Conservation (phyloP, 1,284 basidiomycete genomes). For the Erythrobasidium hasegawianum region DNA sequence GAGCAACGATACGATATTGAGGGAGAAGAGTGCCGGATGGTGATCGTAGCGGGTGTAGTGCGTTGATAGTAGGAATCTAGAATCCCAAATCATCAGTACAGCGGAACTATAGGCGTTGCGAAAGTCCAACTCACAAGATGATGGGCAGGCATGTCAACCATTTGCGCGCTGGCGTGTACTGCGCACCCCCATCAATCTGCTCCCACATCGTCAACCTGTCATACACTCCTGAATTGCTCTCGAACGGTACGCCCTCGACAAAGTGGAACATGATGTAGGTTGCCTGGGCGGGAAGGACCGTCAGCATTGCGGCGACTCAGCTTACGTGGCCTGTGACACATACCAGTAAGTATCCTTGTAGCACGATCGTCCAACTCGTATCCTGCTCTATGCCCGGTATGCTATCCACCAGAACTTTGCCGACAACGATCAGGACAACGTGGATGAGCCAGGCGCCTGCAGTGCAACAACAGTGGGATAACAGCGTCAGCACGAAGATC, state of each 20-base stretch:
- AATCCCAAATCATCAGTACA: too few relatives aligned
- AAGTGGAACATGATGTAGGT: conserved; percentile 99
- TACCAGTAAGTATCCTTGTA: conserved; percentile 85
- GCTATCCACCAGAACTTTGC: conserved; percentile 89
- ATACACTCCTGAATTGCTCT: conserved; percentile 68
- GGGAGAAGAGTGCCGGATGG: conserved; percentile 82
- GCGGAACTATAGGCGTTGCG: too few relatives aligned
- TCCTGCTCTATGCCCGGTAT: conserved; percentile 91
- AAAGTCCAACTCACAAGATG: conserved; percentile 76
- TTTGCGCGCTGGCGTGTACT: conserved; percentile 97
- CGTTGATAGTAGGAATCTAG: conserved; percentile 92
- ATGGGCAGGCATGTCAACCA: conserved; percentile 92
- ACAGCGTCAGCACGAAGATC: background rate
- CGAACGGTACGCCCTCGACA: conserved; percentile 94
- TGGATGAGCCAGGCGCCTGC: conserved; percentile 97
- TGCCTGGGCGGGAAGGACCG: conserved; percentile 57
- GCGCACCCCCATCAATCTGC: conserved; percentile 97
- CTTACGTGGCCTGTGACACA: conserved; percentile 51
- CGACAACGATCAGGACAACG: conserved; percentile 81
- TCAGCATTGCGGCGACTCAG: background rate
- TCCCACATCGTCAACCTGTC: conserved; percentile 98
- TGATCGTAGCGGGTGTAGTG: conserved; percentile 86
- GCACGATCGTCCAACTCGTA: conserved; percentile 92
- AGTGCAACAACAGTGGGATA: too few relatives aligned
- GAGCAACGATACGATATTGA: conserved; percentile 82